A percentile compares a stretch with the other conserved stretches of the same genome.
Conservation (phyloP, 768 basidiomycete genomes). For the Cyclocybe cylindracea region DNA sequence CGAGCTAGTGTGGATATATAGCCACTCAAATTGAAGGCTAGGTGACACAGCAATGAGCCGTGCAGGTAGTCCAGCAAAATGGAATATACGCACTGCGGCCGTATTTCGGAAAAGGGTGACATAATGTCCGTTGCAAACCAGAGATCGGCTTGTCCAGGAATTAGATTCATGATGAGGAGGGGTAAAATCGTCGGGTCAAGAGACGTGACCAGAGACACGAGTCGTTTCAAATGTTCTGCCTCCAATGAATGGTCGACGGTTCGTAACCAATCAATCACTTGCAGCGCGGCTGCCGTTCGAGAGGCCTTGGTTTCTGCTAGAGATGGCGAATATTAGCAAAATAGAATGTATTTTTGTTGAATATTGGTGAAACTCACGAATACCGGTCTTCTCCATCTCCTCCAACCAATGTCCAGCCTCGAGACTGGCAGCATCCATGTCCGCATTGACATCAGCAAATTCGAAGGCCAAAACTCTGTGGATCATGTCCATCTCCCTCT, state of each 20-base stretch:
- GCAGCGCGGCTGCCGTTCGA: slow-evolving; percentile 44
- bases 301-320: slow-evolving; percentile 39
- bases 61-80: neutral
- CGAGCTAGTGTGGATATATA: slow-evolving; percentile 39
- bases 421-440: neutral
- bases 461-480: slow-evolving; percentile 7
- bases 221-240: slow-evolving; percentile 37
- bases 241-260: slow-evolving; percentile 38
- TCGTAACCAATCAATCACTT: slow-evolving; percentile 67
- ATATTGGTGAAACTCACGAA: slow-evolving; percentile 41
- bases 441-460: neutral
- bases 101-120: slow-evolving; percentile 25
- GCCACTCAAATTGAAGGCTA: slow-evolving; percentile 37
- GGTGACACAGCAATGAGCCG: neutral
- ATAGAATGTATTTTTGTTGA: neutral
- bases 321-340: neutral
- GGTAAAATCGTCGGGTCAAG: slow-evolving; percentile 44
- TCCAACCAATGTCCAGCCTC: slow-evolving; percentile 5
- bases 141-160: slow-evolving; percentile 41
- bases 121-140: slow-evolving; percentile 38
- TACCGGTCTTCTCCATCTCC: slow-evolving; percentile 14
- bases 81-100: slow-evolving; percentile 27
- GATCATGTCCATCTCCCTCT: slow-evolving; percentile 20
- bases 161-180: slow-evolving; percentile 42
- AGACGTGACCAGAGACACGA: slow-evolving; percentile 38